These are phyloP conservation scores for Pyrenophora graminea DNA, from an alignment of 2,329 filamentous ascomycete genomes.

Conservation along the genomic window DNA sequence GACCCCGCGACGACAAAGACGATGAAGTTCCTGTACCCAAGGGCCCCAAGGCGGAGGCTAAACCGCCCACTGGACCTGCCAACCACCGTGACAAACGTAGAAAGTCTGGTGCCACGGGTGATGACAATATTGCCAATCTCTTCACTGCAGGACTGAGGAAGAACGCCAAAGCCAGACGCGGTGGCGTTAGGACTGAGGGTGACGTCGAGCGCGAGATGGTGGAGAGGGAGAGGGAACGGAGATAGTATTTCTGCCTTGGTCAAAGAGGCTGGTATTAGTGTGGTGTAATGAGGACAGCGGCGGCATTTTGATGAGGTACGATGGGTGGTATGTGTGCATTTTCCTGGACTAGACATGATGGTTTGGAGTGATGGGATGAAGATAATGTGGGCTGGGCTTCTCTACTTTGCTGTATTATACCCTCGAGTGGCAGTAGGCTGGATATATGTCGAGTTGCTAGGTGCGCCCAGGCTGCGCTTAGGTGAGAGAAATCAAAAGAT, in stretches of 20 bases:
- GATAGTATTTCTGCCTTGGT: background rate
- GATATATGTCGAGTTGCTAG: background rate
- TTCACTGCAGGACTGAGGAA: constrained; percentile 39
- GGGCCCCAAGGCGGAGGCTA: constrained; percentile 22
- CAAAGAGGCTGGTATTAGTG: background rate
- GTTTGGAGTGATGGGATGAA: too few species aligned
- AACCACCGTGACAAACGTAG: constrained; percentile 39
- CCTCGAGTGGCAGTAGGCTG: constrained; percentile 5
- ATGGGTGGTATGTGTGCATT: background rate
- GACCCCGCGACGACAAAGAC: constrained; percentile 34
- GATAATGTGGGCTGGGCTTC: constrained; percentile 1
- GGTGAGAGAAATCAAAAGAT: constrained; percentile 2
- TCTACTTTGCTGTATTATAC: constrained; percentile 25
- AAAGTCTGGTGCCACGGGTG: constrained; percentile 30
- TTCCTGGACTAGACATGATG: background rate
- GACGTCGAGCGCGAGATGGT: constrained; percentile 41
- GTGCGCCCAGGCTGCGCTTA: background rate
- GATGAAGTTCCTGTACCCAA: constrained; percentile 13
- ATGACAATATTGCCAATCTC: constrained; percentile 35
- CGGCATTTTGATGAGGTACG: background rate
- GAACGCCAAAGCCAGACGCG: constrained; percentile 36
- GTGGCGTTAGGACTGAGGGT: constrained; percentile 40
- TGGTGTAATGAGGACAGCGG: too few species aligned
- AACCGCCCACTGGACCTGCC: constrained; percentile 35
- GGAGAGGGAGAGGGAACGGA: constrained; percentile 37